Conservation (phyloP, 108 stramenopile species). For the Cyclostephanos invisitatus region DNA sequence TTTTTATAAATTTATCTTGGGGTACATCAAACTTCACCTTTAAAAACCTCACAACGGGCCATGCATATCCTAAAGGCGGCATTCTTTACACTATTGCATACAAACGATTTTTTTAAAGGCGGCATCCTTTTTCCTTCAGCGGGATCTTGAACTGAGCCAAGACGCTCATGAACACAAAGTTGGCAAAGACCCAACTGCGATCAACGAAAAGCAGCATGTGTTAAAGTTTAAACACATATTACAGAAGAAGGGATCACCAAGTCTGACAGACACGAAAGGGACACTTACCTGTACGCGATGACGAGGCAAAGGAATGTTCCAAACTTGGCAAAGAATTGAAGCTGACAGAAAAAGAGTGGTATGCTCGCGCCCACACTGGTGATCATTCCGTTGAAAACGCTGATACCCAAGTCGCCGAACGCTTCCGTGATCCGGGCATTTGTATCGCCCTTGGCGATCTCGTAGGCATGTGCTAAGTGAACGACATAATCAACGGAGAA, state of each 20-base stretch:
- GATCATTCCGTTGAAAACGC: constrained; percentile 65
- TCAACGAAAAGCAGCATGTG: constrained; percentile 24
- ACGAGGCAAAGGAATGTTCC: constrained; percentile 54
- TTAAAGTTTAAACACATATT: too few relatives aligned
- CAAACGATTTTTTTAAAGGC: neutral
- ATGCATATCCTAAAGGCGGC: neutral
- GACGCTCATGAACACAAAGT: constrained; percentile 57
- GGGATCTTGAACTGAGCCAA: constrained; percentile 55
- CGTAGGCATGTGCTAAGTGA: constrained; percentile 56
- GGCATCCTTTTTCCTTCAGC: constrained; percentile 20
- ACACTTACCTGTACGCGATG: neutral
- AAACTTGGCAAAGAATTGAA: constrained; percentile 64
- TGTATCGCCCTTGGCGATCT: constrained; percentile 34
- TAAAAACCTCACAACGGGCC: neutral
- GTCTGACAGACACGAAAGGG: neutral
- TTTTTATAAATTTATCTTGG: too few relatives aligned
- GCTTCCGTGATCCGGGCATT: constrained; percentile 48
- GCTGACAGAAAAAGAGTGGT: constrained; percentile 58
- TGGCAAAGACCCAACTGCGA: constrained; percentile 57
- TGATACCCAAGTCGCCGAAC: constrained; percentile 58
- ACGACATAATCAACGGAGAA: constrained; percentile 56
- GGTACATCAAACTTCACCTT: neutral
- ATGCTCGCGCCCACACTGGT: constrained; percentile 54
- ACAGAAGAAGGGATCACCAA: neutral
- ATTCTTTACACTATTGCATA: too few relatives aligned